Conservation (phyloP, 208 protist species). For the Willaertia magna region DNA sequence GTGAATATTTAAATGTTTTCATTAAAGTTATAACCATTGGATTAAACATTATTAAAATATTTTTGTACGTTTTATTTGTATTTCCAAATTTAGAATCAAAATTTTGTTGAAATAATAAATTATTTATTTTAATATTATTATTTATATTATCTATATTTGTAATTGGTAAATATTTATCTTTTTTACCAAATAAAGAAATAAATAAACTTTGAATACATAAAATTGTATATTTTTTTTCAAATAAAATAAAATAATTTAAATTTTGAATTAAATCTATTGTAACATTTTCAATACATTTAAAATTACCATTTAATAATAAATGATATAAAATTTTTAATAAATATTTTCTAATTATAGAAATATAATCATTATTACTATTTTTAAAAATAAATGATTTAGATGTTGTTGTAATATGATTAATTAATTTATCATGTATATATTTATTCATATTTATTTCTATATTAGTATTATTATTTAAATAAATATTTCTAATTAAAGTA, state of each 20-base stretch:
- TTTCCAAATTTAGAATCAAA: background rate
- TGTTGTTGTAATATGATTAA: background rate
- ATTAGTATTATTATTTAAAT: too few relatives aligned
- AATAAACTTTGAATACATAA: constrained; percentile 1
- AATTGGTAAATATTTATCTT: background rate
- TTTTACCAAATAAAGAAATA: background rate
- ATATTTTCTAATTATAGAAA: background rate
- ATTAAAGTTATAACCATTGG: background rate
- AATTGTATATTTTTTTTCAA: background rate
- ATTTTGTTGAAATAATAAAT: too few relatives aligned
- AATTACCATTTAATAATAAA: background rate
- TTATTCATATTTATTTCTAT: background rate
- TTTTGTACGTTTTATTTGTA: background rate
- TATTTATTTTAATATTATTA: too few relatives aligned
- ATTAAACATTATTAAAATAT: background rate
- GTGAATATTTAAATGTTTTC: background rate
- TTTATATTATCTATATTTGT: too few relatives aligned
- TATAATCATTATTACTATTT: constrained; percentile 1
- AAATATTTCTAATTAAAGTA: too few relatives aligned
- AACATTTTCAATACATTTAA: background rate
- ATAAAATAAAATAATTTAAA: background rate
- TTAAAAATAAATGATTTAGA: background rate
- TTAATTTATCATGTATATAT: background rate
- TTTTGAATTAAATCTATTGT: background rate
- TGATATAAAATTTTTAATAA: background rate